Evolutionary conservation across 345 rosid genomes (phyloP).

Genomic region (Carallia pectinifolia): DNA sequence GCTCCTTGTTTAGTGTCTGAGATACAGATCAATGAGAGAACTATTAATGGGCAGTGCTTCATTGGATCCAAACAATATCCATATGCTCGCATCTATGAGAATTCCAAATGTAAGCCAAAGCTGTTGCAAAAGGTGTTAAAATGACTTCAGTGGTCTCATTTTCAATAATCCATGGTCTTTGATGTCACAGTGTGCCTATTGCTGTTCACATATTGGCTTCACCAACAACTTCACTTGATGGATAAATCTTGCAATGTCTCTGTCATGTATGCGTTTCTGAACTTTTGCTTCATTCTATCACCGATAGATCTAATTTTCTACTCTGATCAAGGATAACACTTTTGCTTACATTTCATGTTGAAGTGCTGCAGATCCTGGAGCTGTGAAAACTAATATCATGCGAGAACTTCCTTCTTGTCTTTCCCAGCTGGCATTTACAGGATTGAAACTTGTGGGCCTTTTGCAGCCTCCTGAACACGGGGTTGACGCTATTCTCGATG

Average conservation of each 20-base stretch:
- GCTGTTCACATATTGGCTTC: conserved; percentile 78
- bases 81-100: conserved; percentile 57
- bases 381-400: conserved; percentile 78
- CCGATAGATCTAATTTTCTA: too few species aligned
- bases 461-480: conserved; percentile 62
- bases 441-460: conserved; percentile 52
- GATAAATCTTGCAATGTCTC: conserved; percentile 55
- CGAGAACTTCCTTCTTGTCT: conserved; percentile 71
- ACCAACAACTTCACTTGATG: conserved; percentile 45
- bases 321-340: not conserved
- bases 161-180: conserved; percentile 14
- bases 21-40: conserved; percentile 51
- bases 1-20: conserved; percentile 37
- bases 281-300: not conserved
- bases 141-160: conserved; percentile 11
- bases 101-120: conserved; percentile 68
- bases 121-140: not conserved
- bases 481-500: conserved; percentile 64
- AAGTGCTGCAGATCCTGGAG: conserved; percentile 94
- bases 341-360: conserved; percentile 15
- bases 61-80: conserved; percentile 52
- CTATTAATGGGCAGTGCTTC: conserved; percentile 54
- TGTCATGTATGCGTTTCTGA: conserved; percentile 55
- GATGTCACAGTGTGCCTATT: conserved; percentile 59
- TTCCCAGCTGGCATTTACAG: conserved; percentile 40